Evolutionary conservation across 164 flowering plant species (phyloP).

Genomic region (Umbilicus rupestris): DNA sequence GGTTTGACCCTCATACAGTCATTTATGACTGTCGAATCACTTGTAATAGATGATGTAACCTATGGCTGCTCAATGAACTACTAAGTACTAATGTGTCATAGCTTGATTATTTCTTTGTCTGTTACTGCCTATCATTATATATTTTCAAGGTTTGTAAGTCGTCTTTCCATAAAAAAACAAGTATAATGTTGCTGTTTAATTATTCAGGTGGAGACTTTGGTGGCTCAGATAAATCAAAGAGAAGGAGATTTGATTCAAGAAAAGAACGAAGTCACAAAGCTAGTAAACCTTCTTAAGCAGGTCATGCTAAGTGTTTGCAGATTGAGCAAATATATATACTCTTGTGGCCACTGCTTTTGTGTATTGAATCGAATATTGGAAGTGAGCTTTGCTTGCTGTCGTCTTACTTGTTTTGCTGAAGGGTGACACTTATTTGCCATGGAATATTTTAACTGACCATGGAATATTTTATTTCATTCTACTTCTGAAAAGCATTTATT

Average conservation of each 20-base stretch:
- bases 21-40: neutral
- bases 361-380: neutral
- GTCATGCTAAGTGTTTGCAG: constrained; percentile 8
- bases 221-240: constrained; percentile 81
- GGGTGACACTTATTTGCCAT: too few species aligned
- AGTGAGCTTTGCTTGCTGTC: neutral
- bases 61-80: neutral
- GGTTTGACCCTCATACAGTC: constrained; percentile 26
- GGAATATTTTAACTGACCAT: too few species aligned
- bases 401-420: neutral
- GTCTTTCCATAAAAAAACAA: neutral
- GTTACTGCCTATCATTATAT: neutral
- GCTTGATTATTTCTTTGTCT: neutral
- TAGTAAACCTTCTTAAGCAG: constrained; percentile 83
- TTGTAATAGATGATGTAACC: neutral
- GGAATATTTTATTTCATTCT: too few species aligned
- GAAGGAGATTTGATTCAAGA: constrained; percentile 96
- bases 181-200: neutral
- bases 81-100: neutral
- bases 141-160: neutral
- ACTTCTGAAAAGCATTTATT: neutral
- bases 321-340: neutral
- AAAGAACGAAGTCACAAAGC: constrained; percentile 84
- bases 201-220: constrained; percentile 87
- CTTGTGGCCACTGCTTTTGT: neutral